Evolutionary conservation across 306 rosid species (phyloP).

Genomic region (Morella rubra): DNA sequence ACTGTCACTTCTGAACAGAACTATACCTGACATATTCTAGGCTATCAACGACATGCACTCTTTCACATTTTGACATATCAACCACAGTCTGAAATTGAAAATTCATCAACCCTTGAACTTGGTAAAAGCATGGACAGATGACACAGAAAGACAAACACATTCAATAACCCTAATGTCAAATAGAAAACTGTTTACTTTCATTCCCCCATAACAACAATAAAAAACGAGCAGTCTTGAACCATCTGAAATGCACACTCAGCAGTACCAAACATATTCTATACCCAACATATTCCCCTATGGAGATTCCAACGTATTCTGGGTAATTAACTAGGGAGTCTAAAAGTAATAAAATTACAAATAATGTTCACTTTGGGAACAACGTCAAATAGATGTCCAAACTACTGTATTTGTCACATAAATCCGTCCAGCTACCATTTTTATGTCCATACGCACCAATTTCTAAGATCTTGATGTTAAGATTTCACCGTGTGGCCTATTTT

Average conservation of each 20-base stretch:
- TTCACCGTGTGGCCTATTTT: no score
- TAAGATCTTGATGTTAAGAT: no score
- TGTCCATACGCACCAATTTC: no score
- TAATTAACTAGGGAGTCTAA: neutral
- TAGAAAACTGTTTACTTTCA: neutral
- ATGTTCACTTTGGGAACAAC: no score
- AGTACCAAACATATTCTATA: neutral
- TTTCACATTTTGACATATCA: neutral
- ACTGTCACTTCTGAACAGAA: neutral
- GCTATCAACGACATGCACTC: conserved; percentile 6
- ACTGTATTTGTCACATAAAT: no score
- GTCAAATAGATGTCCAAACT: no score
- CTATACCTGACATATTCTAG: conserved; percentile 12
- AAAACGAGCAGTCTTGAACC: neutral
- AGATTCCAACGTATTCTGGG: neutral
- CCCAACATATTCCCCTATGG: neutral
- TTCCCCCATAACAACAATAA: neutral
- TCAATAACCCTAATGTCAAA: neutral
- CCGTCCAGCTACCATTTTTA: no score
- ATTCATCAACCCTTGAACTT: neutral
- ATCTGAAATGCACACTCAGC: neutral
- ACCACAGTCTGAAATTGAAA: neutral
- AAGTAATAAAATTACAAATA: neutral
- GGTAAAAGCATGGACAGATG: neutral
- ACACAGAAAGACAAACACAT: neutral